Evolutionary conservation across 495 filamentous ascomycete species (phyloP), one percentile per base, ranked within the genome.

Genomic region (Rhizodiscina lignyota): DNA sequence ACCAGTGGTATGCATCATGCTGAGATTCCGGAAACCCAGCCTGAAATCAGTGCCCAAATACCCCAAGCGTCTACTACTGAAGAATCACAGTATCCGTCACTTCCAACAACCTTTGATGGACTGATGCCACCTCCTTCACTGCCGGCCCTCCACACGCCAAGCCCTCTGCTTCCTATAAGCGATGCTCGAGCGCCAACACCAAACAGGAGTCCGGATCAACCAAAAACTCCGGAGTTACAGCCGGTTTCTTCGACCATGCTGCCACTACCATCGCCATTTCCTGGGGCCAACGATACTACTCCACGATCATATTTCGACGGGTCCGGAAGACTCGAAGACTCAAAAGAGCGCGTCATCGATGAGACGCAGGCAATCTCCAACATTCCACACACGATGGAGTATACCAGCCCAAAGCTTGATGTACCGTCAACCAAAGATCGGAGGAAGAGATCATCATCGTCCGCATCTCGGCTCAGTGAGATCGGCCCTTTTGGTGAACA

Each of bases 231-330:
- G 21, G 19, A 20, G 18, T 26, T 39, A 15, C 28, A 39, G 5
- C 13, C 36, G 29, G 18, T 39, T 4, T 16, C 29, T 5, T 39
- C 36, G 4, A 21, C 26, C 17, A 39, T 21, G 21, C 36, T 39
- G 18, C 36, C 36, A 12, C 36, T 39, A 12, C 36, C 36, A 18
- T 39, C 36, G 18, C 36, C 36, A 21, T 39, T 39, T 21, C 36
- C 36, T 15, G 29, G 15, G 12, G 29, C 31, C n/a, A 19, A 27
- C n/a, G n/a, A n/a, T n/a, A n/a, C n/a, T n/a, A n/a, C n/a, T n/a
- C n/a, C n/a, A n/a, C n/a, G n/a, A n/a, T n/a, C n/a, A n/a, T n/a
- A n/a, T n/a, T n/a, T n/a, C n/a, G n/a, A n/a, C n/a, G n/a, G n/a
- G n/a, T n/a, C n/a, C n/a, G n/a, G n/a, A n/a, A n/a, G n/a, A n/a